Evolutionary conservation across 78 protist genomes (phyloP).

Genomic region (Dictyostelium capitatum): DNA sequence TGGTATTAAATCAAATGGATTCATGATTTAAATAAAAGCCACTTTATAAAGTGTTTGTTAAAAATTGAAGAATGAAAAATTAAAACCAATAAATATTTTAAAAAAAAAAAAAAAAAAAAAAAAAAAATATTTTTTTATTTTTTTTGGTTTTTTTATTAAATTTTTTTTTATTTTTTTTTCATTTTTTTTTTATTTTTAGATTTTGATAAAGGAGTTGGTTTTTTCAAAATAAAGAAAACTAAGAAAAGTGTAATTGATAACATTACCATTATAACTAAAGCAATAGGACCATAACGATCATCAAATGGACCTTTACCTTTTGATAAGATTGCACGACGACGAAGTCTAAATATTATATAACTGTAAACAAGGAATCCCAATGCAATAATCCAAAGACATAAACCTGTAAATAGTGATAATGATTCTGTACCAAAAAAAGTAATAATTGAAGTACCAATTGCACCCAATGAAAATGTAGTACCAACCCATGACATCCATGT

Average conservation of each 20-base stretch:
- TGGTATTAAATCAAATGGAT: constrained; percentile 68
- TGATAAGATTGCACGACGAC: constrained; percentile 41
- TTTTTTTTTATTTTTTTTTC: constrained; percentile 1
- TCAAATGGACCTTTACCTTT: constrained; percentile 62
- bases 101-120: neutral
- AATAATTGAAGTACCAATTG: constrained; percentile 69
- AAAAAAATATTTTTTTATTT: too few species aligned
- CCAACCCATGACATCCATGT: constrained; percentile 84
- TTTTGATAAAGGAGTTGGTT: constrained; percentile 33
- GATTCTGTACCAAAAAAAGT: constrained; percentile 76
- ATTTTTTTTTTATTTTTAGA: neutral
- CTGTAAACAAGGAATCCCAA: constrained; percentile 62
- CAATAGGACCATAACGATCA: constrained; percentile 64
- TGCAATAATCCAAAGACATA: constrained; percentile 72
- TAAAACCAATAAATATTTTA: too few species aligned
- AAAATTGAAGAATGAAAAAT: too few species aligned
- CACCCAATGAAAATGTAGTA: constrained; percentile 61
- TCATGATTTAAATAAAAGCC: neutral
- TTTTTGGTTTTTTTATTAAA: neutral
- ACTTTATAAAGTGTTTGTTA: too few species aligned
- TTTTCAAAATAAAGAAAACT: constrained; percentile 52
- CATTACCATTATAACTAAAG: constrained; percentile 41
- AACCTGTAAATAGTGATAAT: constrained; percentile 43
- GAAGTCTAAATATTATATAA: constrained; percentile 44
- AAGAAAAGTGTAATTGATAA: constrained; percentile 42